A percentile compares a stretch with the other conserved stretches of the same genome.
phyloP scores from a whole-genome alignment of 2,329 filamentous ascomycete genomes.

The Alternaria ethzedia region DNA sequence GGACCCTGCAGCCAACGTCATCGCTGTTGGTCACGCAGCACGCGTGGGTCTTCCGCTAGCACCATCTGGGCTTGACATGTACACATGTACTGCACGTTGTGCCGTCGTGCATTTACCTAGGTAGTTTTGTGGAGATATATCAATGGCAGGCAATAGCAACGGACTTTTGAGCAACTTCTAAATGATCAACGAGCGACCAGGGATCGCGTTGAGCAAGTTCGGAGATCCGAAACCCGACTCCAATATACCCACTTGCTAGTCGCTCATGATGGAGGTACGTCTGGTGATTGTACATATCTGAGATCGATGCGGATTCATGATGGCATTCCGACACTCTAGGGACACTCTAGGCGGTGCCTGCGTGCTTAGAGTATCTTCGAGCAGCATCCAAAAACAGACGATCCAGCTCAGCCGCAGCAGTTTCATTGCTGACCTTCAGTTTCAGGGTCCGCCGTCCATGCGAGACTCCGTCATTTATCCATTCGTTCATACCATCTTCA shows the following conservation, averaged over 20 bases:
- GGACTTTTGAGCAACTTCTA: neutral
- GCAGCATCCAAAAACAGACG: neutral
- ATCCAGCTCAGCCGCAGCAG: neutral
- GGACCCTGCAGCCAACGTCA: constrained; percentile 14
- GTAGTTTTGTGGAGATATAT: neutral
- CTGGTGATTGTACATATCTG: neutral
- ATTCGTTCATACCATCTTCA: neutral
- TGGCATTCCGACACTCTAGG: neutral
- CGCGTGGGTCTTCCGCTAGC: constrained; percentile 1
- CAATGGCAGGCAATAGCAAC: neutral
- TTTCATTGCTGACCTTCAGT: neutral
- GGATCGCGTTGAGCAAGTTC: neutral
- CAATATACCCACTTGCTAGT: neutral
- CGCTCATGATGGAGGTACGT: neutral
- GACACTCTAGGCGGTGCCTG: neutral
- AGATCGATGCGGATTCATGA: neutral
- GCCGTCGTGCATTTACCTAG: neutral
- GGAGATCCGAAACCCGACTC: neutral
- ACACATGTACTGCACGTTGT: neutral
- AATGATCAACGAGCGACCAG: neutral
- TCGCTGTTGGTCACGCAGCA: constrained; percentile 10
- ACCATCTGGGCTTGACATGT: neutral
- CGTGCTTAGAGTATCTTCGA: neutral
- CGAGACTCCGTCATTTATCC: neutral
- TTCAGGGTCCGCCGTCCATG: neutral